Evolutionary conservation across 1,284 basidiomycete genomes (phyloP).

Genomic region (Veloboletus limbatus): DNA sequence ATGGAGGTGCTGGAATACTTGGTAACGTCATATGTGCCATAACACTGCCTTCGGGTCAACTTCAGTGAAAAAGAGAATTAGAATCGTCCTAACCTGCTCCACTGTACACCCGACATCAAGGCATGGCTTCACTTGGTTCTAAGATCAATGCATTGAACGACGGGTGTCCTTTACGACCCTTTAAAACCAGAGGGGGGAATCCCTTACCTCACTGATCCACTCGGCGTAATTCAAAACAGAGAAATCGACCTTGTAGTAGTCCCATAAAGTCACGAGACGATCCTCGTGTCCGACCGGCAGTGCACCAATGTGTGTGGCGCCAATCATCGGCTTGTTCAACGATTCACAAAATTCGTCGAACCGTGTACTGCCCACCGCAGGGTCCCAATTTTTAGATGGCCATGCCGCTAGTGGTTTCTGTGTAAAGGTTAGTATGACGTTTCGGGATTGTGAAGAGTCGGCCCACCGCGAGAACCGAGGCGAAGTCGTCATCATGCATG

Average conservation of each 20-base stretch:
- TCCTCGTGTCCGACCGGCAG: slow-evolving; percentile 44
- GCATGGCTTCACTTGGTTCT: slow-evolving; percentile 65
- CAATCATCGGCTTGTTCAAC: slow-evolving; percentile 48
- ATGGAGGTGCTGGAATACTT: slow-evolving; percentile 63
- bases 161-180: not conserved
- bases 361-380: slow-evolving; percentile 52
- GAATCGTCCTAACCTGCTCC: slow-evolving; percentile 51
- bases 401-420: slow-evolving; percentile 49
- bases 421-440: slow-evolving; percentile 1
- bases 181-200: not conserved
- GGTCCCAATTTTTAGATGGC: slow-evolving; percentile 78
- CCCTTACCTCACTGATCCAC: slow-evolving; percentile 66
- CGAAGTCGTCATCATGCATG: slow-evolving; percentile 78
- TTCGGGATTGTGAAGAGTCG: not conserved
- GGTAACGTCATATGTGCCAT: slow-evolving; percentile 74
- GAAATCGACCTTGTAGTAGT: slow-evolving; percentile 50
- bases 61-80: not conserved
- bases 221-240: slow-evolving; percentile 73
- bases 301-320: slow-evolving; percentile 20
- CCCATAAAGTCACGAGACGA: slow-evolving; percentile 42
- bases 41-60: slow-evolving; percentile 58
- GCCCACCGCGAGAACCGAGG: slow-evolving; percentile 58
- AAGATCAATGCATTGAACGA: slow-evolving; percentile 1
- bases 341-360: slow-evolving; percentile 76
- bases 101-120: slow-evolving; percentile 44